Base-by-base conservation (phyloP, 495 filamentous ascomycete genomes). In the Chaetomium fimeti region DNA sequence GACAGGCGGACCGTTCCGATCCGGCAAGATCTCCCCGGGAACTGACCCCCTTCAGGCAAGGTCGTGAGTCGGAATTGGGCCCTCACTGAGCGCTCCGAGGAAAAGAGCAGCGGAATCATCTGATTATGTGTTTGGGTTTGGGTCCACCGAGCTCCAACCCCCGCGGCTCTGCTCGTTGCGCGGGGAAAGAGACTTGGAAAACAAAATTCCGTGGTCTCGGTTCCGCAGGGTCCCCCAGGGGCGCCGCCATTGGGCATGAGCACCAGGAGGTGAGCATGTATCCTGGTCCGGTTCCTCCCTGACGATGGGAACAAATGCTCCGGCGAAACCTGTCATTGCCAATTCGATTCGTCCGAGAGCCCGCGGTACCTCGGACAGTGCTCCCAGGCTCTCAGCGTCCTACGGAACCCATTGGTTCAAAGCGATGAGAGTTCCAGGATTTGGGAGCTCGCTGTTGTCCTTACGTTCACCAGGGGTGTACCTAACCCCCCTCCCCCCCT, bases 1-100 rank as follows among this genome's bases (percentile, higher is more conserved):
- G 6, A 20, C 27, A 13, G 27, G 43, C 58, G 43, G 58, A 38
- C 45, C 58, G 58, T 13, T 60, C 58, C 45, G 58, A 60, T 60
- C 45, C 58, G 43, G 45, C 27, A 51, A 18, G 11, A 24, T 49
- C 45, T 51, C 43, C 20, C 43, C 18, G 29, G 28, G 16, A 24
- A 18, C n/a, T 60, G 45, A 15, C 18, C 45, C 15, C 2, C 45
- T 16, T 51, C 5, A 48, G 42, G 24, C 42, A 60, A 32, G 45
- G 28, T 8, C 29, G 28, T 51, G 5, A 3, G 3, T 7, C 45
- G 6, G 42, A 7, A 22, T 32, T 20, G 25, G 57, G 27, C 57
- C 27, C 24, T 24, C 16, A 24, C 2, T 45, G 58, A 36, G 32
- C 8, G 32, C 58, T 24, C 22, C 43, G 28, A 25, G 58, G 18